A percentile compares a stretch with the other conserved stretches of the same genome.
These are phyloP conservation scores for Pseudogymnoascus sp. DNA, from an alignment of 2,329 filamentous ascomycete species.

Conservation along the genomic window DNA sequence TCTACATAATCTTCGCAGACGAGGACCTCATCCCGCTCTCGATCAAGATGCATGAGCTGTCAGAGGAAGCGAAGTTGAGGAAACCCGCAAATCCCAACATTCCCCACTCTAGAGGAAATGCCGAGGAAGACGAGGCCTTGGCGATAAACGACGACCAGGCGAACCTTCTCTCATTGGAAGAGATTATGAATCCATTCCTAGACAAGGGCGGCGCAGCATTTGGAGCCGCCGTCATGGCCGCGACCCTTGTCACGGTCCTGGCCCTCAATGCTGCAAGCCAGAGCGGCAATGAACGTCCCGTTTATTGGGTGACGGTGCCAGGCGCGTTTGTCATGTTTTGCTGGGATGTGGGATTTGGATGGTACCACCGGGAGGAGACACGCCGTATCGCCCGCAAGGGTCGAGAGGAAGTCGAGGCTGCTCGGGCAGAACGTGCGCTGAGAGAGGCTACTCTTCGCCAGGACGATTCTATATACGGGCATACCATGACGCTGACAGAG, in stretches of 20 bases:
- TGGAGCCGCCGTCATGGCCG: slow-evolving; percentile 57
- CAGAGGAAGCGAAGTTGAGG: slow-evolving; percentile 44
- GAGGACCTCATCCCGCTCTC: slow-evolving; percentile 53
- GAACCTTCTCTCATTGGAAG: slow-evolving; percentile 54
- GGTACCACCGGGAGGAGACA: slow-evolving; percentile 54
- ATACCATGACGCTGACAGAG: background rate
- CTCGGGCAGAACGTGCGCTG: slow-evolving; percentile 32
- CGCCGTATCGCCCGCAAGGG: slow-evolving; percentile 52
- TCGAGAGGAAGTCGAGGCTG: slow-evolving; percentile 38
- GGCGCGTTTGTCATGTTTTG: slow-evolving; percentile 60
- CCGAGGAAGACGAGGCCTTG: slow-evolving; percentile 42
- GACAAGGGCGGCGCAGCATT: slow-evolving; percentile 59
- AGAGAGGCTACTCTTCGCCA: slow-evolving; percentile 21
- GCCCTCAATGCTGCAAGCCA: slow-evolving; percentile 55
- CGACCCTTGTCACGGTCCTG: slow-evolving; percentile 57
- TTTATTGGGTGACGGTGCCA: slow-evolving; percentile 62
- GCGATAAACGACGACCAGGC: slow-evolving; percentile 40
- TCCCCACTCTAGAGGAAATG: slow-evolving; percentile 50
- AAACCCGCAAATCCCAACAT: slow-evolving; percentile 66
- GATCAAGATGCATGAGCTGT: slow-evolving; percentile 61
- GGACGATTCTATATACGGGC: background rate
- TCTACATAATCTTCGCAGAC: slow-evolving; percentile 61
- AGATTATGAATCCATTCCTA: slow-evolving; percentile 68
- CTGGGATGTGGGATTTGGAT: slow-evolving; percentile 58
- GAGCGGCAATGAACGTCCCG: slow-evolving; percentile 42